These are phyloP conservation scores for Pseudonitzschia multiseries DNA, from an alignment of 108 stramenopile species.

Conservation along the genomic window DNA sequence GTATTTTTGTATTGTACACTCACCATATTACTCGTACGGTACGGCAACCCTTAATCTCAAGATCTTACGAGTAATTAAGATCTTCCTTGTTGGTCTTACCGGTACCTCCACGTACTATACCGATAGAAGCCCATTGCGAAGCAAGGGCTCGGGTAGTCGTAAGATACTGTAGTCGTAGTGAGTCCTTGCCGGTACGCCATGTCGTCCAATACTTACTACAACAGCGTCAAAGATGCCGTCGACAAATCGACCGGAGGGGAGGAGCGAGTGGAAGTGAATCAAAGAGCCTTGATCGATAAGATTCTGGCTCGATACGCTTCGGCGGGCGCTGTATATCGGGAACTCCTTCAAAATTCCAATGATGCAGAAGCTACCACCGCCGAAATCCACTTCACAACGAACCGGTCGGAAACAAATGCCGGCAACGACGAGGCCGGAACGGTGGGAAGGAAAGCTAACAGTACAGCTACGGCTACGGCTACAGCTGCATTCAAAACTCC, in stretches of 20 bases:
- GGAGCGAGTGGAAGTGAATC: constrained; percentile 82
- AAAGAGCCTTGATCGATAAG: constrained; percentile 88
- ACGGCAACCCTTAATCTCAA: too few relatives aligned
- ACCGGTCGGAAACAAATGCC: background rate
- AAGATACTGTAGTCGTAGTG: too few relatives aligned
- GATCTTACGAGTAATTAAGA: too few relatives aligned
- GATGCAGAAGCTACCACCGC: constrained; percentile 80
- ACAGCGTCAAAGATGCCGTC: background rate
- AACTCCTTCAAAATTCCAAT: constrained; percentile 84
- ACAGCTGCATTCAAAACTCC: too few relatives aligned
- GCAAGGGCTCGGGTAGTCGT: too few relatives aligned
- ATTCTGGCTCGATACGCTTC: constrained; percentile 84
- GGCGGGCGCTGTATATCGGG: constrained; percentile 79
- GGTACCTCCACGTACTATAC: too few relatives aligned
- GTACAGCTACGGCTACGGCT: too few relatives aligned
- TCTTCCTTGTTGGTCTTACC: too few relatives aligned
- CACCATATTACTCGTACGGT: too few relatives aligned
- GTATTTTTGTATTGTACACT: too few relatives aligned
- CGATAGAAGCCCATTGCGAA: too few relatives aligned
- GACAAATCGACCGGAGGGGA: constrained; percentile 19
- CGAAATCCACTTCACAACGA: constrained; percentile 73
- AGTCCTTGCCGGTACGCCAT: background rate
- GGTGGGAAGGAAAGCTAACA: background rate
- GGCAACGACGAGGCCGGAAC: background rate
- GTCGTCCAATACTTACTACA: background rate